These are phyloP conservation scores for Delonix regia DNA, from an alignment of 306 rosid genomes.

Conservation along the genomic window DNA sequence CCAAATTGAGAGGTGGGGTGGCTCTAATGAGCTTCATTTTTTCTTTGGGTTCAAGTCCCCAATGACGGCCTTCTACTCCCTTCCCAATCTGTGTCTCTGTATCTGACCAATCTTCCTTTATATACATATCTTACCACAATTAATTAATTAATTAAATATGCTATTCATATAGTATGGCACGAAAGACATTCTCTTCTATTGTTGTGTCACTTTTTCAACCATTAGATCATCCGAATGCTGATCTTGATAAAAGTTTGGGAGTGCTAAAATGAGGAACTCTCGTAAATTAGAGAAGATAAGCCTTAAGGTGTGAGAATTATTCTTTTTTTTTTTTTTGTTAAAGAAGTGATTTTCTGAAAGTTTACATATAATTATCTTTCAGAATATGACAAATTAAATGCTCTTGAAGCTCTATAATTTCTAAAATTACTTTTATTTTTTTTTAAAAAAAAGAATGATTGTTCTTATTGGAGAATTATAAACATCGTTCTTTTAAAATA, in stretches of 20 bases:
- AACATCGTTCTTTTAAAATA: too few species aligned
- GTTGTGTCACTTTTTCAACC: conserved; percentile 53
- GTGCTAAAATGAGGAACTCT: conserved; percentile 32
- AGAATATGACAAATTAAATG: too few species aligned
- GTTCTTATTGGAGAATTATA: too few species aligned
- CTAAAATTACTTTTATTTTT: too few species aligned
- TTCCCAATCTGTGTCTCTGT: conserved; percentile 35
- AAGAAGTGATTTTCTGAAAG: too few species aligned
- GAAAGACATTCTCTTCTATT: conserved; percentile 53
- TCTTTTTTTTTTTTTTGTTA: too few species aligned
- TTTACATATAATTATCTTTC: too few species aligned
- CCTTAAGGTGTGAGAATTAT: too few species aligned
- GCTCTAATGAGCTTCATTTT: neutral
- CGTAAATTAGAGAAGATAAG: too few species aligned
- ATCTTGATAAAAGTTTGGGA: conserved; percentile 42
- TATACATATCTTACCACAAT: neutral
- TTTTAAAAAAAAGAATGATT: too few species aligned
- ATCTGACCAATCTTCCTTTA: conserved; percentile 36
- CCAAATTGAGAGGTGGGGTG: conserved; percentile 38
- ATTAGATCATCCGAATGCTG: conserved; percentile 38
- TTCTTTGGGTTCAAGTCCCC: conserved; percentile 68
- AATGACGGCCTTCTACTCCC: conserved; percentile 44
- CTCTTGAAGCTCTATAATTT: too few species aligned
- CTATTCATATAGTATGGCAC: conserved; percentile 22
- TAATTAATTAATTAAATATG: neutral